Conservation (phyloP, 2,329 filamentous ascomycete genomes). For the Pseudogymnoascus sp. region DNA sequence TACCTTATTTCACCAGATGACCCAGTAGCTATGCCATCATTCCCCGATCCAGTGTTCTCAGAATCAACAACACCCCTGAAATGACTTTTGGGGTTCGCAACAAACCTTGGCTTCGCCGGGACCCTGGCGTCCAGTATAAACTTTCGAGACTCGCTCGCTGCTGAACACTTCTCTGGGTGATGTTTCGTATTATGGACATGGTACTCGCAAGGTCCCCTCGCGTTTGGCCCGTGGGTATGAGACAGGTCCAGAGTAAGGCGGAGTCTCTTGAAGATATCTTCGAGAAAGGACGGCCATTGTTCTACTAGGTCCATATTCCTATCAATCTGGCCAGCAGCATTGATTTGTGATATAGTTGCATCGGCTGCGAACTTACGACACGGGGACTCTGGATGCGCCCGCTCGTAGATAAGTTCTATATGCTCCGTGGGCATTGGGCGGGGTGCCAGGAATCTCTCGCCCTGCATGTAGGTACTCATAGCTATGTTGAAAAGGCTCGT, state of each 20-base stretch:
- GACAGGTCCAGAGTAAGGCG: not conserved
- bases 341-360: not conserved
- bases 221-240: not conserved
- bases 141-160: not conserved
- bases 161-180: not conserved
- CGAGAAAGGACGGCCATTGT: conserved; percentile 4
- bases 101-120: not conserved
- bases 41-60: not conserved
- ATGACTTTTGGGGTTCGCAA: not conserved
- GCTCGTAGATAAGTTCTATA: conserved; percentile 14
- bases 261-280: conserved; percentile 7
- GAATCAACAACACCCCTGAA: not conserved
- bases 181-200: not conserved
- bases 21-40: not conserved
- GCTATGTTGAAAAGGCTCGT: conserved; percentile 15
- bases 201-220: not conserved
- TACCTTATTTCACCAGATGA: not conserved
- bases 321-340: not conserved
- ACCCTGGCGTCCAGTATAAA: not conserved
- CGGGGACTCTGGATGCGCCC: conserved; percentile 10
- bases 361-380: conserved; percentile 14
- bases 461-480: conserved; percentile 13
- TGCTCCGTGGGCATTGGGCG: conserved; percentile 7
- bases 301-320: conserved; percentile 3
- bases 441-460: conserved; percentile 11